Base-by-base conservation (phyloP, 1,284 basidiomycete species). In the Pascua guehoae region DNA sequence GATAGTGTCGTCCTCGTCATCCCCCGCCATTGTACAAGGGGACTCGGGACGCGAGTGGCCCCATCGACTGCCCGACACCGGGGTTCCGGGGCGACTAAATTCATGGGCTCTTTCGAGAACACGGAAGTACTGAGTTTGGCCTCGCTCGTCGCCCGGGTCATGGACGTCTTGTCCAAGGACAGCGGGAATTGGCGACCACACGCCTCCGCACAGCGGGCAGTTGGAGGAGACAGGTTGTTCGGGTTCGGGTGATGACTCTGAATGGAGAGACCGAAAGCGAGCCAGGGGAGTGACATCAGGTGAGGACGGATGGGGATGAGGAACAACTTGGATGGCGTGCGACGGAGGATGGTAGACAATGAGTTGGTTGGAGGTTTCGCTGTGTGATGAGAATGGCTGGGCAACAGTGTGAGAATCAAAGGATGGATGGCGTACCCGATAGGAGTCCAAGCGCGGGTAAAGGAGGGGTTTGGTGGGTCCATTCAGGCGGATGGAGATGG, bases 281-380 rank as follows among this genome's bases (percentile, higher is more conserved):
- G 42, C 48, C 47, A 76, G 77, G 39, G 71, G 71, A 32, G 24
- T 32, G 24, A 32, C 24, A 32, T 32, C 24, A 32, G 24, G 24
- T 32, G 24, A 32, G 24, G 24, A 57, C 18, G 57, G 62, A 49
- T 77, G 71, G 18, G 58, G 58, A 36, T 60, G 62, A 8, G 62
- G 62, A 1, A 63, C 56, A 4, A 94, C 87, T 24, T 88, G 83
- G 12, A 94, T 80, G 0, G 89, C 90, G 71, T 93, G 89, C 0
- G 88, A 91, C 1, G 84, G 86, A 0, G 90, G 85, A 69, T 93
- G 89, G 77, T 93, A 94, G 16, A 93, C 81, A 36, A 94, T 90
- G 53, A 93, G 85, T 70, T 92, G 89, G 73, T 90, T 88, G 0
- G 88, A 86, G 7, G 84, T 84, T 53, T 77, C 75, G 7, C 77